Evolutionary conservation across 1,139 yeast genomes (phyloP), one percentile per base, ranked within the genome.

Genomic region (Sugiyamaella japonica): DNA sequence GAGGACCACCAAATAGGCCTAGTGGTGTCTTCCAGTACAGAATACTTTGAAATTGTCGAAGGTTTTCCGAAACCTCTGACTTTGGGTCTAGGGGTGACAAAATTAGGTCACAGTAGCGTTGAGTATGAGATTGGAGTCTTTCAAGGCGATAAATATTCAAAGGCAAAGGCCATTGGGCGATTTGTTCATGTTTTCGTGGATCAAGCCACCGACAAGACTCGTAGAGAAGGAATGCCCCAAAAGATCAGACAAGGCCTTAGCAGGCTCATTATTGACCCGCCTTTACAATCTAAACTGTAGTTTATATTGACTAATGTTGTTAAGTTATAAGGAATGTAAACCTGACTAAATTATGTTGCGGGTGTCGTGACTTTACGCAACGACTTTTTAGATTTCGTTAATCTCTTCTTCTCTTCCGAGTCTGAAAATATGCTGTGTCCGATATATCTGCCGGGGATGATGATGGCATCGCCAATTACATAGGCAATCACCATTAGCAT

Each of bases 171-270:
- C 6, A 56, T 64, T 9, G 71, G 71, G 32, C 50, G 60, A 23
- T 64, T 66, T 55, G 66, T 65, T 2, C 71, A 66, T 56, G 71
- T 68, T 8, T 68, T 67, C 56, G 69, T 68, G 9, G 67, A 67
- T 45, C 52, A 59, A 25, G 31, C 51, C 15, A 65, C 70, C 7
- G 57, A 61, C 49, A 61, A 63, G 49, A 61, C 68, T 7, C 50
- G 55, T 28, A 61, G 61, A 8, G 49, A 43, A 15, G 66, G 66
- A 6, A 65, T 64, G 60, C 57, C 66, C 2, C 50, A 52, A 7
- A 48, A 50, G 2, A 54, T 62, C 12, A 56, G 67, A 38, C 37
- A 55, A 16, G 67, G 65, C 2, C 57, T 63, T n/a, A 25, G 48
- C 10, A 44, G 40, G 20, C 49, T 60, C 12, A 47, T 58, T 12